Percentiles rank a stretch among this genome's conserved stretches.
Evolutionary conservation across 495 filamentous ascomycete genomes (phyloP).

Genomic region (Oleoguttula mirabilis): DNA sequence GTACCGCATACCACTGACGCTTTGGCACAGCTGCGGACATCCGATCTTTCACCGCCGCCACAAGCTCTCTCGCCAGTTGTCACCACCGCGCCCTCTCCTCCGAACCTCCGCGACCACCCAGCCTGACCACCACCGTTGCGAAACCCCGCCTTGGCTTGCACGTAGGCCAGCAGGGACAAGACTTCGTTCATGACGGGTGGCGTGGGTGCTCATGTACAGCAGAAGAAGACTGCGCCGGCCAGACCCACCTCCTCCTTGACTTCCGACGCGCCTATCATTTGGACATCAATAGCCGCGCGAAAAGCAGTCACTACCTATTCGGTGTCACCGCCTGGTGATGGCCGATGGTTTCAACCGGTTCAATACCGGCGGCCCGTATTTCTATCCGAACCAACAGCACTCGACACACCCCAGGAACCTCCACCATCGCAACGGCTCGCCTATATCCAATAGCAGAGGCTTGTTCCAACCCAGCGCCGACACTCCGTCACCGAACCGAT

Average conservation of each 20-base stretch:
- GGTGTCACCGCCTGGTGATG: conserved; percentile 41
- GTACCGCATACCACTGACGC: no score
- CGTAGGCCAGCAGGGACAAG: no score
- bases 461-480: conserved; percentile 37
- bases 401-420: conserved; percentile 36
- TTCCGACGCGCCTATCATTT: conserved; percentile 1
- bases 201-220: conserved; percentile 27
- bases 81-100: no score
- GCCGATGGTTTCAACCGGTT: conserved; percentile 74
- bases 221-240: conserved; percentile 28
- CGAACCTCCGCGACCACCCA: no score
- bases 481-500: conserved; percentile 60
- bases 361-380: conserved; percentile 57
- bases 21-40: no score
- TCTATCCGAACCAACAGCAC: conserved; percentile 44
- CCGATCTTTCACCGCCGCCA: no score
- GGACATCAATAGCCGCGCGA: no score
- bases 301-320: no score
- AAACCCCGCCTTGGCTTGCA: no score
- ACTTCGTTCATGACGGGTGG: conserved; percentile 14
- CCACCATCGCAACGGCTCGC: conserved; percentile 46
- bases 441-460: conserved; percentile 32
- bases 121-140: no score
- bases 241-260: conserved; percentile 23
- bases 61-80: no score